A percentile compares a stretch with the other conserved stretches of the same genome.
These are phyloP conservation scores for Zygosaccharomyces gambellarensis DNA, from an alignment of 805 yeast species.

Conservation along the genomic window DNA sequence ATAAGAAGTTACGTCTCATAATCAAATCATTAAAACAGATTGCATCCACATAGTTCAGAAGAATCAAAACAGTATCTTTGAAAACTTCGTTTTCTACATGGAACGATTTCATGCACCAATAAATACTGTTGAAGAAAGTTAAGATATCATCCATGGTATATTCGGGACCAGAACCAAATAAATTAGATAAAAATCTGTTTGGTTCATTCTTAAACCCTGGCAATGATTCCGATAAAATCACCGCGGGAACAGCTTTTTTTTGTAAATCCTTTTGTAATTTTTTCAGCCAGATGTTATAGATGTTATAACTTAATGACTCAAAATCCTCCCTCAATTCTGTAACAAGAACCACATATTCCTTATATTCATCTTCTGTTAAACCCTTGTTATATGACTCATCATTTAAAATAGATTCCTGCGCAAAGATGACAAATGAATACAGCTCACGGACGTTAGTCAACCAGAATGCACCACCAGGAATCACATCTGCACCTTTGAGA, in stretches of 20 bases:
- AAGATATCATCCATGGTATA: conserved; percentile 93
- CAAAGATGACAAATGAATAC: conserved; percentile 89
- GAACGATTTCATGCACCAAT: conserved; percentile 90
- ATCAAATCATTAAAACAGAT: conserved; percentile 91
- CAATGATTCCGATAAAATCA: conserved; percentile 86
- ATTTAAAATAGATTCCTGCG: conserved; percentile 84
- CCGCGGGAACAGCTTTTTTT: conserved; percentile 91
- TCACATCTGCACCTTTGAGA: conserved; percentile 80
- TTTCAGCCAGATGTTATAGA: conserved; percentile 96
- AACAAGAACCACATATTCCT: conserved; percentile 82
- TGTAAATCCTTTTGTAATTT: conserved; percentile 86
- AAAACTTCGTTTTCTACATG: conserved; percentile 80
- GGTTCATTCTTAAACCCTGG: conserved; percentile 92
- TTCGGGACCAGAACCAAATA: conserved; percentile 65
- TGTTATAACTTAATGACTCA: conserved; percentile 86
- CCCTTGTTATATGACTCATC: conserved; percentile 75
- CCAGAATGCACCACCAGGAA: conserved; percentile 96
- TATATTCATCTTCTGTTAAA: conserved; percentile 85
- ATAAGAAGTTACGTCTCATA: conserved; percentile 87
- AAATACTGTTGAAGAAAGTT: conserved; percentile 81
- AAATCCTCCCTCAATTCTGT: conserved; percentile 91
- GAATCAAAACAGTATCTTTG: conserved; percentile 76
- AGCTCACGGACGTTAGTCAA: conserved; percentile 92
- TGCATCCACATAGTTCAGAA: conserved; percentile 83
- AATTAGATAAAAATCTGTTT: conserved; percentile 73